Base-by-base conservation (phyloP, 1,284 basidiomycete genomes). In the Salmacisia buchloeana region DNA sequence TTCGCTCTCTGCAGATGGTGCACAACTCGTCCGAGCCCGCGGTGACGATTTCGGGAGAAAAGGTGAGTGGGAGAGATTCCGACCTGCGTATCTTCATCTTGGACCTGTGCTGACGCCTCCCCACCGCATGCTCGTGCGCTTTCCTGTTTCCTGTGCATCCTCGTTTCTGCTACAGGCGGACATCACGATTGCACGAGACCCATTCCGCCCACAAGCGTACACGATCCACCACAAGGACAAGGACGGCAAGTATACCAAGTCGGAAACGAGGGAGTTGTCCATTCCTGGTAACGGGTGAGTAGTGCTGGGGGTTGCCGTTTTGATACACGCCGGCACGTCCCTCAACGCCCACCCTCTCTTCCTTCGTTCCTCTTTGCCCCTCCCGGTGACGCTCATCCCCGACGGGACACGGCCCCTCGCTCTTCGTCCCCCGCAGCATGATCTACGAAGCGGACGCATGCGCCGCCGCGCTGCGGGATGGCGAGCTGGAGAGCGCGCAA, bases 401-500 rank as follows among this genome's bases (percentile, higher is more conserved):
- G 84, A 83, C 3, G 84, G 85, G 56, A 85, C 82, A 61, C 65
- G 10, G 36, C 31, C 43, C 13, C 49, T 34, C 62, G 4, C 52
- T 83, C 81, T 43, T 63, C 63, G 10, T 31, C 27, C 31, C 58
- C 71, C 1, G 74, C 67, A 5, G 66, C 13, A 73, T 75, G 70
- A 70, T 71, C 39, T 75, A 67, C 70, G 74, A 76, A 57, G 89
- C 89, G 7, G 90, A 91, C 69, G 91, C 92, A 68, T 90, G 92
- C 18, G 91, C 90, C 15, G 81, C 89, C 58, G 90, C 88, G 73
- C 82, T 93, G 23, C 81, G 86, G 56, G 88, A 88, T 63, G 89
- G 88, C 6, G 89, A 88, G 81, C 81, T 82, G n/a, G 86, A 92
- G 81, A 90, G 89, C 71, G 83, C 83, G 4, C 72, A 85, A 27